Conservation (phyloP, 2,329 filamentous ascomycete genomes). For the Diplocarpon mali region DNA sequence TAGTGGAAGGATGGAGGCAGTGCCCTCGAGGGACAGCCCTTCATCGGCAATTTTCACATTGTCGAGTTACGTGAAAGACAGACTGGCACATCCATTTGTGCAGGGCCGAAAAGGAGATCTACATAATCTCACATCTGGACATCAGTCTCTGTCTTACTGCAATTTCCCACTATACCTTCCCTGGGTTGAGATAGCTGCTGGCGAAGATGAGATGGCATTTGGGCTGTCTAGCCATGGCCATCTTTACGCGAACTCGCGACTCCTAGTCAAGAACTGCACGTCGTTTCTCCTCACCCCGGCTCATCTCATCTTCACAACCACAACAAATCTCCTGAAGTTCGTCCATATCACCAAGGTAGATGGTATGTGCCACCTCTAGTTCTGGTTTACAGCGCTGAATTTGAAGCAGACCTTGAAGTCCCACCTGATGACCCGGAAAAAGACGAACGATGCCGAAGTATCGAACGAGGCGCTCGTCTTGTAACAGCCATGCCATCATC, state of each 20-base stretch:
- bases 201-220: constrained; percentile 23
- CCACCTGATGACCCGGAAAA: constrained; percentile 81
- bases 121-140: constrained; percentile 21
- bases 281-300: constrained; percentile 74
- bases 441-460: constrained; percentile 83
- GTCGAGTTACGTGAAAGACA: constrained; percentile 20
- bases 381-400: too few relatives aligned
- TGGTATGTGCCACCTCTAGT: constrained; percentile 35
- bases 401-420: constrained; percentile 57
- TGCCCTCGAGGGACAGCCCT: constrained; percentile 6
- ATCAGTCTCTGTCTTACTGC: constrained; percentile 18
- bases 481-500: constrained; percentile 83
- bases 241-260: constrained; percentile 64
- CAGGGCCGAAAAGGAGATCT: constrained; percentile 23
- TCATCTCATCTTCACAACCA: constrained; percentile 87
- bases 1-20: constrained; percentile 20
- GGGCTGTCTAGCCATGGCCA: constrained; percentile 67
- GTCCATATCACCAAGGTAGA: constrained; percentile 63
- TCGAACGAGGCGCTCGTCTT: constrained; percentile 79
- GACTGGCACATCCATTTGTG: constrained; percentile 17
- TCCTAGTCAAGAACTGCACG: constrained; percentile 78
- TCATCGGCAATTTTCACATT: constrained; percentile 15
- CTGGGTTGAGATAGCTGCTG: constrained; percentile 25
- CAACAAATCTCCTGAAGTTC: constrained; percentile 87
- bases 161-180: constrained; percentile 26